phyloP scores from a whole-genome alignment of 2,329 filamentous ascomycete genomes.

The Hypoxylon rubiginosum region DNA sequence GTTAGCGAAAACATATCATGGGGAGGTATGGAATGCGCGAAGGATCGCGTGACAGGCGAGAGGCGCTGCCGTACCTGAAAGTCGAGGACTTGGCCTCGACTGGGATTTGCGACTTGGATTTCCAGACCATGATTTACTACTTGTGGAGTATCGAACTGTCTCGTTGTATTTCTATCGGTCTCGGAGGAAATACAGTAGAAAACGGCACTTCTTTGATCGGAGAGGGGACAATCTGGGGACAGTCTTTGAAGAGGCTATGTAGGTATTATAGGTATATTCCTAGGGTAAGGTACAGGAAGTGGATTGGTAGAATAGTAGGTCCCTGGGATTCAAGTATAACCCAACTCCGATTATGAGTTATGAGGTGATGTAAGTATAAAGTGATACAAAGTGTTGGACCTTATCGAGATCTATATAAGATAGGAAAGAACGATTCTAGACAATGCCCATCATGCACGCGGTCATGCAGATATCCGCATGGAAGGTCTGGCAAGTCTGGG shows the following conservation, averaged over 20 bases:
- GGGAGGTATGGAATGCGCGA: slow-evolving; percentile 2
- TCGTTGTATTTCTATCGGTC: neutral
- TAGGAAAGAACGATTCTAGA: slow-evolving; percentile 3
- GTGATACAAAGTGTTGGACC: slow-evolving; percentile 2
- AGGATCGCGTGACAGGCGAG: slow-evolving; percentile 2
- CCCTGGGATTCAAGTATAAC: neutral
- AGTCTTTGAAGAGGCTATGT: neutral
- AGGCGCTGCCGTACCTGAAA: slow-evolving; percentile 40
- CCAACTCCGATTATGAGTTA: neutral
- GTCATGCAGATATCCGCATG: neutral
- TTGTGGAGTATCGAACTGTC: neutral
- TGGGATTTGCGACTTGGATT: slow-evolving; percentile 35
- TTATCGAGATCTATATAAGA: slow-evolving; percentile 4
- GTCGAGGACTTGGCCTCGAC: slow-evolving; percentile 43
- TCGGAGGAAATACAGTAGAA: slow-evolving; percentile 10
- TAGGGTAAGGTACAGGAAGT: neutral
- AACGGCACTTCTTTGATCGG: neutral
- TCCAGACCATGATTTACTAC: slow-evolving; percentile 43
- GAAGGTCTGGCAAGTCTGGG: neutral
- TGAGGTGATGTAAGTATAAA: neutral
- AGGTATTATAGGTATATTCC: slow-evolving; percentile 13
- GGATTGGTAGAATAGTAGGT: neutral
- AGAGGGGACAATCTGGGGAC: slow-evolving; percentile 8
- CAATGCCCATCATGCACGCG: neutral
- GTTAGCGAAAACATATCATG: slow-evolving; percentile 23